Base-by-base conservation (phyloP, 2,329 filamentous ascomycete genomes). In the Gyromitra esculenta region DNA sequence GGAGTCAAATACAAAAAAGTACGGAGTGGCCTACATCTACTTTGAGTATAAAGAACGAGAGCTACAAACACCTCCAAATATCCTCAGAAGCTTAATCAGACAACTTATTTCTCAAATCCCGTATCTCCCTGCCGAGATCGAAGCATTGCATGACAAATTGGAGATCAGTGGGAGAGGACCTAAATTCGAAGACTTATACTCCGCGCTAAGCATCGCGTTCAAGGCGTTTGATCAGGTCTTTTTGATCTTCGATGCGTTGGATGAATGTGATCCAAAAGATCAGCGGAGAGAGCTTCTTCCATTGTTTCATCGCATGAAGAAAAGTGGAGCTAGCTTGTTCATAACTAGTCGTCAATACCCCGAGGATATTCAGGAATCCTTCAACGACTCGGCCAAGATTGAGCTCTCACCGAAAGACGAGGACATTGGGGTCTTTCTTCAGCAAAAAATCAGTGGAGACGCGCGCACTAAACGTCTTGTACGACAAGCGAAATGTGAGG, bases 1-100 rank as follows among this genome's bases (percentile, higher is more conserved):
- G 18, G 18, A 57, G 15, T 37, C 18, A 43, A 4, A 6, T 39
- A 43, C 64, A 7, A 41, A 56, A 18, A 45, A 57, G 1, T 56
- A 25, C 7, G 64, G 64, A 11, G 37, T 67, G 18, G 64, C 64
- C 37, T 67, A 67, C 21, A 56, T 67, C n/a, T 67, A 67, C 50
- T 67, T 67, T 11, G 64, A 67, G 48, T 67, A 67, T 39, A 39
- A 56, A 45, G 64, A 67, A 8, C 15, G 37, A n/a, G 50, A 67
- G n/a, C 37, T 15, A 45, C 64, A 67, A 18, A 67, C 48, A 6
- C 48, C 64, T 1, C n/a, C 15, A 5, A 56, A 67, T 15, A 15
- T 45, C 5, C 50, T 67, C n/a, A 37, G 50, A 4, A 67, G 64
- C 7, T 56, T 67, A 21, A 37, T 35, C 3, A 56, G 50, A 15